A percentile compares a stretch with the other conserved stretches of the same genome.
These are phyloP conservation scores for Fusarium aywerte DNA, from an alignment of 2,329 filamentous ascomycete species.

Conservation along the genomic window DNA sequence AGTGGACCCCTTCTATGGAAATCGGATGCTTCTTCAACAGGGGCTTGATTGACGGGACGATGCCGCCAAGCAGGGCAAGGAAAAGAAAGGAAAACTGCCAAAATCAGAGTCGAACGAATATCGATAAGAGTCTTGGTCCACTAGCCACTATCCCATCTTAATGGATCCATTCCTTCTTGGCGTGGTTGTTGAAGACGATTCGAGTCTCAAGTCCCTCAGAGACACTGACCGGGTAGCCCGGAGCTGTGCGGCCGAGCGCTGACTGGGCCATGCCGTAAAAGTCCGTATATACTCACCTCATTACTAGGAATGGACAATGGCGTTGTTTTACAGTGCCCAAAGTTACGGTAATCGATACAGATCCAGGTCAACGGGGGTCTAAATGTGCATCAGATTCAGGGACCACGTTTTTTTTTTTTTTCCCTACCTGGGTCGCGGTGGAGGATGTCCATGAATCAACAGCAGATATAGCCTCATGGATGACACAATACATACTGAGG, in stretches of 20 bases:
- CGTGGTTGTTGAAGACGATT: not conserved
- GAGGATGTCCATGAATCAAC: slow-evolving; percentile 18
- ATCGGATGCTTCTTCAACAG: slow-evolving; percentile 31
- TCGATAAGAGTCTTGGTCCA: not conserved
- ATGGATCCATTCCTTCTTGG: not conserved
- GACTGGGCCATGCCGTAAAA: slow-evolving; percentile 29
- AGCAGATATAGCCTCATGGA: not conserved
- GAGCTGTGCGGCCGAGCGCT: slow-evolving; percentile 34
- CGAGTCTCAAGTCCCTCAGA: not conserved
- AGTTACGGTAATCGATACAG: slow-evolving; percentile 30
- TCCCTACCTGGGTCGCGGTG: not conserved
- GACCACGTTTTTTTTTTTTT: not conserved
- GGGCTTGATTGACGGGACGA: slow-evolving; percentile 15
- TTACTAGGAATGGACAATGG: slow-evolving; percentile 19
- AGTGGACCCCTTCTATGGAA: slow-evolving; percentile 15
- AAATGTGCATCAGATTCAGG: slow-evolving; percentile 18
- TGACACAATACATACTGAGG: slow-evolving; percentile 1
- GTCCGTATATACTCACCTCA: slow-evolving; percentile 22
- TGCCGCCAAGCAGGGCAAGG: not conserved
- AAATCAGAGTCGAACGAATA: not conserved
- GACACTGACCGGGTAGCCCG: slow-evolving; percentile 29
- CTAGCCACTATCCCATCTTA: slow-evolving; percentile 22
- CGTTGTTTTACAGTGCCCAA: slow-evolving; percentile 24
- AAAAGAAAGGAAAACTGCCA: slow-evolving; percentile 7
- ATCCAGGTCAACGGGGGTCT: slow-evolving; percentile 11